A percentile compares a stretch with the other conserved stretches of the same genome.
These are phyloP conservation scores for Suillus tomentosus DNA, from an alignment of 768 basidiomycete genomes.

Conservation along the genomic window DNA sequence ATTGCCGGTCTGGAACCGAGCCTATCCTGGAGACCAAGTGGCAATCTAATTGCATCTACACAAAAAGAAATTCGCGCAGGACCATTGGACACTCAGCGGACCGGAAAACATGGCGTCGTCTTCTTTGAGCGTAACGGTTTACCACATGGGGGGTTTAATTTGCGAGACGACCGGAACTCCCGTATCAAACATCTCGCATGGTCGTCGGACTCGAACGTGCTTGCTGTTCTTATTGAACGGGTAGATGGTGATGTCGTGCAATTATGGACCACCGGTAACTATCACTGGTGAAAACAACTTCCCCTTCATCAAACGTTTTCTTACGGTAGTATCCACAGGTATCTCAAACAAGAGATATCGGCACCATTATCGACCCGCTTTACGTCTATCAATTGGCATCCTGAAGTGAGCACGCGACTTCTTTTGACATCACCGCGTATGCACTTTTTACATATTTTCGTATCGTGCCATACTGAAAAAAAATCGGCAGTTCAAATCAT, in stretches of 20 bases:
- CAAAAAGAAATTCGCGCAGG: slow-evolving; percentile 78
- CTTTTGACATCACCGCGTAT: slow-evolving; percentile 68
- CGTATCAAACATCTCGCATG: slow-evolving; percentile 76
- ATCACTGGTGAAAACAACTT: slow-evolving; percentile 69
- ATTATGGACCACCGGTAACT: slow-evolving; percentile 93
- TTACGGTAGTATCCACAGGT: slow-evolving; percentile 49
- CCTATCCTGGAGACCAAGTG: slow-evolving; percentile 85
- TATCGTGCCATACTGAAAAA: neutral
- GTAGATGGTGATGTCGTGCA: slow-evolving; percentile 80
- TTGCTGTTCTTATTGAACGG: slow-evolving; percentile 83
- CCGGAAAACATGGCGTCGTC: slow-evolving; percentile 78
- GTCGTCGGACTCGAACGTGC: slow-evolving; percentile 86
- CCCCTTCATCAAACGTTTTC: neutral
- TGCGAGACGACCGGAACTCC: slow-evolving; percentile 66
- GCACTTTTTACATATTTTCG: slow-evolving; percentile 25
- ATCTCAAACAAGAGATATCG: slow-evolving; percentile 87
- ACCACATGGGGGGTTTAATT: slow-evolving; percentile 83
- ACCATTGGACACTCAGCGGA: slow-evolving; percentile 65
- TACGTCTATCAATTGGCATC: slow-evolving; percentile 83
- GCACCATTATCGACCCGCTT: slow-evolving; percentile 59
- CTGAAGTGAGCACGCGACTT: slow-evolving; percentile 69
- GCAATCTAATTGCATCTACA: slow-evolving; percentile 79
- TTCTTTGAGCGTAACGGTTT: slow-evolving; percentile 97
- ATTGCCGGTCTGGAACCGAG: slow-evolving; percentile 81
- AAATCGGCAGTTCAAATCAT: slow-evolving; percentile 49